These are phyloP conservation scores for Peterozyma toletana DNA, from an alignment of 805 yeast genomes.

Conservation along the genomic window DNA sequence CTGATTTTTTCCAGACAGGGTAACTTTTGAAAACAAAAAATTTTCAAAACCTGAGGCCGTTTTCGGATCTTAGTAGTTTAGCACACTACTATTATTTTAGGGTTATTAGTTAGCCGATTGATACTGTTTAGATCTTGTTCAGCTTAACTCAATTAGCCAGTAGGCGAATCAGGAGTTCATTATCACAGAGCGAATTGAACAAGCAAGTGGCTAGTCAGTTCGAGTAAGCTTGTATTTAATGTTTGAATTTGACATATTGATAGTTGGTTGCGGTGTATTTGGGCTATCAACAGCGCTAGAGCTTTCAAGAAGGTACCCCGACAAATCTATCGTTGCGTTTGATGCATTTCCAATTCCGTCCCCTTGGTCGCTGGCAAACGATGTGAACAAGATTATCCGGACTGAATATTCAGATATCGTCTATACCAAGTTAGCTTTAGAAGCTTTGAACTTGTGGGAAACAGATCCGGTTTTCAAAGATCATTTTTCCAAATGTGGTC, in stretches of 20 bases:
- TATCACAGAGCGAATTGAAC: background rate
- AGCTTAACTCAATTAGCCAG: too few relatives aligned
- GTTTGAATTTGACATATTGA: conserved; percentile 3
- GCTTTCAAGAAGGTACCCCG: conserved; percentile 10
- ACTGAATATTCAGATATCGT: conserved; percentile 20
- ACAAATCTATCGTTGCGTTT: conserved; percentile 10
- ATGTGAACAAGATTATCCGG: conserved; percentile 25
- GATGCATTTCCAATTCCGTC: conserved; percentile 25
- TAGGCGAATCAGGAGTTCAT: background rate
- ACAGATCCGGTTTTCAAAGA: conserved; percentile 15
- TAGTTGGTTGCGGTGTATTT: conserved; percentile 27
- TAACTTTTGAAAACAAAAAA: background rate
- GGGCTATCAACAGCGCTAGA: conserved; percentile 25
- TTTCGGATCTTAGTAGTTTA: background rate
- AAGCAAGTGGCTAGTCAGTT: background rate
- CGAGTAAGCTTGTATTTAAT: background rate
- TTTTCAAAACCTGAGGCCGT: background rate
- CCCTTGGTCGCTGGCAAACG: conserved; percentile 23
- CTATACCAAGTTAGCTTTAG: conserved; percentile 21
- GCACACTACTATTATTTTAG: too few relatives aligned
- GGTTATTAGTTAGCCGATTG: background rate
- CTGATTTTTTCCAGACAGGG: conserved; percentile 1
- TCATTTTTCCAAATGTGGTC: conserved; percentile 18
- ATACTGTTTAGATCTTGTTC: too few relatives aligned
- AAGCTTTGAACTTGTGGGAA: conserved; percentile 22